phyloP scores from a whole-genome alignment of 2,329 filamentous ascomycete species.

The Xylariaceae sp. region DNA sequence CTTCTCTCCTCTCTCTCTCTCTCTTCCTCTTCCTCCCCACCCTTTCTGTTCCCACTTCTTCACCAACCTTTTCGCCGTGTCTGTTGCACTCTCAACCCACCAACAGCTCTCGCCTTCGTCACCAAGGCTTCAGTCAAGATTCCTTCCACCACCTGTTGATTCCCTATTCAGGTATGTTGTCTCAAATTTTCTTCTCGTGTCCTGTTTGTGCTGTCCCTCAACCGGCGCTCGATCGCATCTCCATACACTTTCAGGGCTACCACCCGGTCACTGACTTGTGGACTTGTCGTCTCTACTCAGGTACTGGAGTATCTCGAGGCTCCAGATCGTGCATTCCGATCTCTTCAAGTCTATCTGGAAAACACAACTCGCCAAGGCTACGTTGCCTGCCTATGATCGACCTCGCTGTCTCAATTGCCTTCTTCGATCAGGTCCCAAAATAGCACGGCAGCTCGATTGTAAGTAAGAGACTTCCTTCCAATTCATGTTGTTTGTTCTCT shows the following conservation, averaged over 20 bases:
- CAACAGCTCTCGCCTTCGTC: not conserved
- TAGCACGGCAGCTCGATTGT: not conserved
- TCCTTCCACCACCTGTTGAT: not conserved
- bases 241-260: not conserved
- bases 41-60: not conserved
- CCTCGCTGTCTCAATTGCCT: not conserved
- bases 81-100: not conserved
- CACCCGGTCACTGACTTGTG: not conserved
- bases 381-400: not conserved
- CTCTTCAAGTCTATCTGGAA: not conserved
- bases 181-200: no score
- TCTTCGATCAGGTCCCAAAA: not conserved
- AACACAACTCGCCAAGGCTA: slow-evolving; percentile 1
- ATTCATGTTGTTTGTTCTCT: not conserved
- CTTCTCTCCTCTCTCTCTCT: not conserved
- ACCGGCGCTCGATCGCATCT: not conserved
- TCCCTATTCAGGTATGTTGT: not conserved
- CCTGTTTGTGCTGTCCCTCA: not conserved
- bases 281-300: not conserved
- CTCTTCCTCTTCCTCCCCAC: not conserved
- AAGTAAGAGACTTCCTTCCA: not conserved
- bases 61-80: not conserved
- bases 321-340: not conserved
- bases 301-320: not conserved
- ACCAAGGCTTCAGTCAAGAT: not conserved